Base-by-base conservation (phyloP, 108 stramenopile species). In the Seminavis robusta region DNA sequence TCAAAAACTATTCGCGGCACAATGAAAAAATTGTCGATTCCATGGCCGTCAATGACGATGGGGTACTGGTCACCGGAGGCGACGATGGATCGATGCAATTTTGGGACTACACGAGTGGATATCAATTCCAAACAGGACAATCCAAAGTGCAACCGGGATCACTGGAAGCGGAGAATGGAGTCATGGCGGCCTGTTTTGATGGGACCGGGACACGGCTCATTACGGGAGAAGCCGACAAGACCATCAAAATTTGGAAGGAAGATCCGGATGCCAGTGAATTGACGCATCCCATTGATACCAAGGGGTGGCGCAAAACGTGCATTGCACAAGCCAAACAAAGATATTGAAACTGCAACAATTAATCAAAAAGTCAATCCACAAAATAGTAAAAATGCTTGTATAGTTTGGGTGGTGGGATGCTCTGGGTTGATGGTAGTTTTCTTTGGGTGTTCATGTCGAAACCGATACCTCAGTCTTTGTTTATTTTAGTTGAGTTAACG, bases 151-250 rank as follows among this genome's bases (percentile, higher is more conserved):
- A 99, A 69, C 97, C 99, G 15, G 99, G 99, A 9, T 92, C 91
- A 16, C 79, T 99, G 51, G 97, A 98, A 52, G 91, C 95, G 17
- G 99, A 99, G 62, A 95, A 97, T 52, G 96, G 94, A 29, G 92
- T 99, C 42, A 95, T 89, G 60, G 88, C 92, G 11, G 59, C 80
- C 1, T 68, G 79, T 17, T 99, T 99, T 65, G 99, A 99, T 75
- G 66, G 85, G n/a, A 95, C 97, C 5, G 99, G 99, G 8, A 96
- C 94, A 20, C 79, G 99, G 15, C 72, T 99, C 13, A 78, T 99
- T 38, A 98, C 98, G 15, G 92, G 97, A 33, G 99, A 98, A 67
- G 97, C 98, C 1, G 99, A 99, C 71, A 99, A 99, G 77, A 93
- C 94, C 1, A 84, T 99, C 64, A 99, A 99, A 70, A 97, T 99